Base-by-base conservation (phyloP, 164 flowering plant species). In the Santalum album region DNA sequence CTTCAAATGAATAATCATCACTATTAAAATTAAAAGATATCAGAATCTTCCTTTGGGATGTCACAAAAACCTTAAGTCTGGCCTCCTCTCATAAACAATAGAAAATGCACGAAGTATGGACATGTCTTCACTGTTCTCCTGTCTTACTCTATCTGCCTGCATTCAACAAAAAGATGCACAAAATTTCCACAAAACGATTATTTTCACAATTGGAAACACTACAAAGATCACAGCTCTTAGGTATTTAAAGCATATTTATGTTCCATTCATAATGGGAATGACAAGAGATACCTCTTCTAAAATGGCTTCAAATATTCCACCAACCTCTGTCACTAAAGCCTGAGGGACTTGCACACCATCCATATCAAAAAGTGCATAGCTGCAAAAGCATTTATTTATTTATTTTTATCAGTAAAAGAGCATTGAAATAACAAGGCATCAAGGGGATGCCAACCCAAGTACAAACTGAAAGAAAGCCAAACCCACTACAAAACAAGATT, bases 321-420 rank as follows among this genome's bases (percentile, higher is more conserved):
- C 98, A 58, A 91, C 85, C 65, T 78, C 66, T 16, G 76, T 63
- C 56, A 88, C 98, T 49, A 91, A 65, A 9, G 80, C 84, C 62
- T 71, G 84, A 60, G 90, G 82, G 63, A 91, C 84, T 69, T 86
- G 80, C 24, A 77, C 76, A 7, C 98, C 96, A 29, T 88, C 92
- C 59, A 57, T 76, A 59, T 91, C 94, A 76, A 72, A 91, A 15
- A 91, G 84, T 14, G 95, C 98, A 79, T 82, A 91, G 60, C 95
- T 91, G 80, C 49, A 68, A 51, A 60, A 56, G 17, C 19, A 43
- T n/a, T n/a, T n/a, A n/a, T n/a, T n/a, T n/a, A n/a, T n/a, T n/a
- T n/a, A n/a, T n/a, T n/a, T n/a, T n/a, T n/a, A n/a, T n/a, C n/a
- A n/a, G n/a, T n/a, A n/a, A n/a, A n/a, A n/a, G n/a, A n/a, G n/a